phyloP scores from a whole-genome alignment of 176 grass and related monocot genomes.

The Cenchrus fungigraminus region DNA sequence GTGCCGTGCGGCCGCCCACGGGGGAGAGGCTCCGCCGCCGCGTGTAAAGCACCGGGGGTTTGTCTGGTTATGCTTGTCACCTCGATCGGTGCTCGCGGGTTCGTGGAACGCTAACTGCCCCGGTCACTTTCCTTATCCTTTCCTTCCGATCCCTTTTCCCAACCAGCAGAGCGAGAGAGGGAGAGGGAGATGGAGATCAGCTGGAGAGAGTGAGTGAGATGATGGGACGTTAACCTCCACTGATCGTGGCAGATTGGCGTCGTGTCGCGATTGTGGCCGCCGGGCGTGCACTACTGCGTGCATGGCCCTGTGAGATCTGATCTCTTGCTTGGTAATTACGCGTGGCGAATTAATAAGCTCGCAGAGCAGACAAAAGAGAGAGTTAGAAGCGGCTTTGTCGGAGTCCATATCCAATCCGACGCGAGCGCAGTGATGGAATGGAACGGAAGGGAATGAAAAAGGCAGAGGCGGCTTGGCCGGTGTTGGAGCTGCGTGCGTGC shows the following conservation, averaged over 20 bases:
- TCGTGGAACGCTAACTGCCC: constrained; percentile 54
- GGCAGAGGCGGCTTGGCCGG: not conserved
- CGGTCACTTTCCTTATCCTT: constrained; percentile 47
- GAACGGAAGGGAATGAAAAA: too few species aligned
- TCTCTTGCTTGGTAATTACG: not conserved
- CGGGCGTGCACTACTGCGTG: constrained; percentile 14
- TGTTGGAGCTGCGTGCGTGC: not conserved
- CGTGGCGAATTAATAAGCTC: not conserved
- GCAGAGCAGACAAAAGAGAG: not conserved
- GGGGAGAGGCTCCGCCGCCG: not conserved
- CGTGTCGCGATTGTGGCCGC: too few species aligned
- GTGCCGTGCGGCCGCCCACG: not conserved
- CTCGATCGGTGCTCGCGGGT: constrained; percentile 7
- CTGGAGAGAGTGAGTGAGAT: not conserved
- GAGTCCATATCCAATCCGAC: constrained; percentile 37
- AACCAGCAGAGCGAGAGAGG: not conserved
- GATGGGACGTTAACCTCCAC: constrained; percentile 43
- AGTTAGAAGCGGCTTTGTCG: not conserved
- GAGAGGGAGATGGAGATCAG: not conserved
- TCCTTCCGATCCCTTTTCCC: not conserved
- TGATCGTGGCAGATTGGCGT: constrained; percentile 11
- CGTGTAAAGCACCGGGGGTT: constrained; percentile 30
- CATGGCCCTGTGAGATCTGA: constrained; percentile 30
- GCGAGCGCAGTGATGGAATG: not conserved
- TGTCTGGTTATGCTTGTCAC: constrained; percentile 32